Evolutionary conservation across 495 filamentous ascomycete species (phyloP).

Genomic region (Chaetomidium leptoderma): DNA sequence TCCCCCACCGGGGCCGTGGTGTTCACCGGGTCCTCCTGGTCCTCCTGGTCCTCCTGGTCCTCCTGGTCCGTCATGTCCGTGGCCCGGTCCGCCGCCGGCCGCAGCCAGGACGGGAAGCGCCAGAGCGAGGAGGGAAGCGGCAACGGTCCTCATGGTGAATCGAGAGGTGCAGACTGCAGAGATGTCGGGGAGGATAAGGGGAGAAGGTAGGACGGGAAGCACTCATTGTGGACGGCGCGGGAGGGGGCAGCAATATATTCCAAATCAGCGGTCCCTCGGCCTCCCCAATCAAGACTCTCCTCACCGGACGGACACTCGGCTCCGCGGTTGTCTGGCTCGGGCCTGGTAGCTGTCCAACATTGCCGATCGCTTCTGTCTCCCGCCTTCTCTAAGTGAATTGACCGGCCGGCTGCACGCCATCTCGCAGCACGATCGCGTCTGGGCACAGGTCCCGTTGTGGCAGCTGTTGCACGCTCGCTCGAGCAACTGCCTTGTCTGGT

Average conservation of each 20-base stretch:
- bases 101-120: constrained; percentile 11
- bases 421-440: background rate
- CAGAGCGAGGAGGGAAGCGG: constrained; percentile 12
- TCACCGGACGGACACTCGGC: no score
- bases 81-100: constrained; percentile 5
- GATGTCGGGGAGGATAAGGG: background rate
- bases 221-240: background rate
- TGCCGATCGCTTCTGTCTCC: background rate
- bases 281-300: no score
- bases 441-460: constrained; percentile 16
- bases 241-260: background rate
- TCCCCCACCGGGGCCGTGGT: background rate
- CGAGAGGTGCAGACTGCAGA: background rate
- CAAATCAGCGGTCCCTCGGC: no score
- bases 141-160: constrained; percentile 16
- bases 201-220: background rate
- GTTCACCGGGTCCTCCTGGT: no score
- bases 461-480: constrained; percentile 9
- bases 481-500: constrained; percentile 14
- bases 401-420: constrained; percentile 2
- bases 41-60: no score
- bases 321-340: background rate
- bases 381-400: constrained; percentile 2
- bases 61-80: background rate
- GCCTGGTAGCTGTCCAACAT: background rate